Evolutionary conservation across 768 basidiomycete species (phyloP), one percentile per base, ranked within the genome.

Genomic region (Naganishia friedmannii): DNA sequence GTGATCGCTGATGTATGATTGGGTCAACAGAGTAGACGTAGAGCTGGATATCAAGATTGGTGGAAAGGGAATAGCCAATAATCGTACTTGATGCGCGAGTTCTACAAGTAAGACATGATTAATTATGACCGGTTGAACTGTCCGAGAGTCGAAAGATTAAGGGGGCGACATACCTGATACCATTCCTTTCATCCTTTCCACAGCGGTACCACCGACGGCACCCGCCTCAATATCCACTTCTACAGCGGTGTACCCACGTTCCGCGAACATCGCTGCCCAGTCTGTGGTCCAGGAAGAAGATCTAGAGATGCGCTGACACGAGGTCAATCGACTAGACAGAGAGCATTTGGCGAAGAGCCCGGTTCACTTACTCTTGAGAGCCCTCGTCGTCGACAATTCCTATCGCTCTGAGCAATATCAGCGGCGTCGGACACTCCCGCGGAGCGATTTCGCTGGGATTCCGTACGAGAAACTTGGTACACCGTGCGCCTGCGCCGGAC

Each of bases 1-100:
- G 73, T 89, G 80, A 26, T 87, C 88, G 1, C 87, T 88, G 71
- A 90, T 85, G 77, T 88, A 90, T 26, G 86, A 83, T 77, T 90
- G 87, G 9, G 87, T 85, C 66, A 90, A 84, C 42, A 89, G 81
- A 67, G 87, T 84, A 12, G 72, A 72, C 8, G 65, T 23, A 7
- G 74, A 75, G 3, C 57, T 56, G 2, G 80, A 68, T 39, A 81
- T 70, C 37, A 81, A n/a, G 51, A 81, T 73, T 7, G 80, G 80
- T 1, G 80, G 75, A 66, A 79, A 81, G n/a, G 80, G 80, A 29
- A 81, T 79, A 15, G 77, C 75, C 56, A 79, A 39, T 12, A 78
- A 69, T 6, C 80, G 69, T 56, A 81, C 79, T 54, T 81, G 76
- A 31, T 75, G 70, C 4, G 77, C 70, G n/a, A 79, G 73, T 29